Conservation (phyloP, 2,329 filamentous ascomycete species). For the Beauveria rudraprayagi region DNA sequence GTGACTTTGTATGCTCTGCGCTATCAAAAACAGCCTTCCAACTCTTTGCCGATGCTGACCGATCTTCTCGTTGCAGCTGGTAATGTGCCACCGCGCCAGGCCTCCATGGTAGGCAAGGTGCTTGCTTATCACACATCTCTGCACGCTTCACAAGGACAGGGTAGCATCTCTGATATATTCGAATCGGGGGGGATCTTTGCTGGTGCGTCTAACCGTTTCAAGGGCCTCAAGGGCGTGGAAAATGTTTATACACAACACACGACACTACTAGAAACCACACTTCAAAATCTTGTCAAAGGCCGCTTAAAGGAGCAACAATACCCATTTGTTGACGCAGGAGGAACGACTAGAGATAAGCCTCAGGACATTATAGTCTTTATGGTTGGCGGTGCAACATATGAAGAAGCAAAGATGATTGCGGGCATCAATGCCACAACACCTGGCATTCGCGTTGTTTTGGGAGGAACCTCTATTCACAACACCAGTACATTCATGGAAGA, state of each 20-base stretch:
- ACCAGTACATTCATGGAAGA: conserved; percentile 83
- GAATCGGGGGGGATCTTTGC: conserved; percentile 88
- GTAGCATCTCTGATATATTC: conserved; percentile 84
- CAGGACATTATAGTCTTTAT: conserved; percentile 96
- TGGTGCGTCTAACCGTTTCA: conserved; percentile 78
- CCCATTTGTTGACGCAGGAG: conserved; percentile 85
- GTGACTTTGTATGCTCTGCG: conserved; percentile 93
- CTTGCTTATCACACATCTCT: conserved; percentile 81
- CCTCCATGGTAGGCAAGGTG: conserved; percentile 74
- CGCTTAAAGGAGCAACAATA: conserved; percentile 79
- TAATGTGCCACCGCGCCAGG: conserved; percentile 66
- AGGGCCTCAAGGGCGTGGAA: conserved; percentile 92
- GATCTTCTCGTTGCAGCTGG: conserved; percentile 81
- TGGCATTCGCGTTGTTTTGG: conserved; percentile 80
- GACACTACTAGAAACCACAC: conserved; percentile 73
- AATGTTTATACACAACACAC: conserved; percentile 99
- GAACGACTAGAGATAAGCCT: conserved; percentile 84
- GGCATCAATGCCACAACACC: conserved; percentile 86
- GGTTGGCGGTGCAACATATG: conserved; percentile 86
- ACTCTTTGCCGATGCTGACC: conserved; percentile 73
- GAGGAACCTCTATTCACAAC: conserved; percentile 83
- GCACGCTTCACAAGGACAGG: conserved; percentile 65
- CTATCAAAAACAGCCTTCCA: conserved; percentile 80
- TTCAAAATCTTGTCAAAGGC: conserved; percentile 92
- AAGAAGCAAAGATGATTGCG: conserved; percentile 95